A percentile compares a stretch with the other conserved stretches of the same genome.
Evolutionary conservation across 306 rosid species (phyloP).

Genomic region (Echinosophora koreensis): DNA sequence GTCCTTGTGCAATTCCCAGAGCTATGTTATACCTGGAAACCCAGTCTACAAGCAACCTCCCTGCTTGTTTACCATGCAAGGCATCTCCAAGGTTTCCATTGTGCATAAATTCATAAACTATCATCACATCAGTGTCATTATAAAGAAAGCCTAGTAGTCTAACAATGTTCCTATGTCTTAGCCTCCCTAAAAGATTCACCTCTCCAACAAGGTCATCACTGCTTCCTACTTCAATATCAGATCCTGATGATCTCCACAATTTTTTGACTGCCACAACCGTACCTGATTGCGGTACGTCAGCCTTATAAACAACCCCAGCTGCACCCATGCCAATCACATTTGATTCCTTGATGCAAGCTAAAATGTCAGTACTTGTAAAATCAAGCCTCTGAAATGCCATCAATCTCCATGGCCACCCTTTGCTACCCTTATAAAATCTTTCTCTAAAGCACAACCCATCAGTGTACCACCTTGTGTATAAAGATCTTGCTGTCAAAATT

Average conservation of each 20-base stretch:
- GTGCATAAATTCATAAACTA: constrained; percentile 81
- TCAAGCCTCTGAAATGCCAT: constrained; percentile 93
- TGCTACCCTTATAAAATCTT: constrained; percentile 65
- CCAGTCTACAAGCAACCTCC: constrained; percentile 84
- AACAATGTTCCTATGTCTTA: constrained; percentile 92
- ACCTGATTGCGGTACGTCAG: constrained; percentile 72
- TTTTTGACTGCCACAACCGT: constrained; percentile 83
- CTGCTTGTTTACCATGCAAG: constrained; percentile 77
- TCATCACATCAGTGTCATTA: constrained; percentile 79
- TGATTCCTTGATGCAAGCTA: constrained; percentile 83
- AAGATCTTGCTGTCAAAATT: constrained; percentile 59
- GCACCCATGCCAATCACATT: constrained; percentile 90
- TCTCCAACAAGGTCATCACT: constrained; percentile 87
- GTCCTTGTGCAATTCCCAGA: constrained; percentile 86
- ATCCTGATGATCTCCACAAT: constrained; percentile 81
- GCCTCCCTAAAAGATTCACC: constrained; percentile 87
- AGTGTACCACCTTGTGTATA: constrained; percentile 78
- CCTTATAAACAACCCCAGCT: constrained; percentile 85
- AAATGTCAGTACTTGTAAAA: constrained; percentile 77
- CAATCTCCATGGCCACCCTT: constrained; percentile 97
- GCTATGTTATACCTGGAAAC: constrained; percentile 90
- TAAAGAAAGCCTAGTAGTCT: constrained; percentile 82
- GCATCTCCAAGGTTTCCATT: constrained; percentile 92
- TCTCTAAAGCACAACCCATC: constrained; percentile 72
- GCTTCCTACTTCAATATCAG: constrained; percentile 76